These are phyloP conservation scores for Carnegiea gigantea DNA, from an alignment of 179 eudicot species.

Conservation along the genomic window DNA sequence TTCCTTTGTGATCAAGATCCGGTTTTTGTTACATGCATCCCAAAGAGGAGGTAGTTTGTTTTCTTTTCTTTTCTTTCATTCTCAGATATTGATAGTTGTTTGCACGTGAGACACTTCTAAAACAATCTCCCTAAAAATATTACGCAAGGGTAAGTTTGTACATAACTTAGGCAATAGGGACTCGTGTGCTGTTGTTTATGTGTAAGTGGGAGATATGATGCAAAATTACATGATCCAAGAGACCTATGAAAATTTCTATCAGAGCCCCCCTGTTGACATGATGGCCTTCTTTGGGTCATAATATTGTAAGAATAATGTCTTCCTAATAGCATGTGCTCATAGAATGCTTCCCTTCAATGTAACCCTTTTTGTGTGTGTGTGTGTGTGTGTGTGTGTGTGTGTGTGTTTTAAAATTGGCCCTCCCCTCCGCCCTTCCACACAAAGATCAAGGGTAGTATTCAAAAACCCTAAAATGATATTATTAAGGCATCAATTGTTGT, in stretches of 20 bases:
- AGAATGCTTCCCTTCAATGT: too few relatives aligned
- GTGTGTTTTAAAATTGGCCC: too few relatives aligned
- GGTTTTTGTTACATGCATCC: not conserved
- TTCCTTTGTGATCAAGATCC: not conserved
- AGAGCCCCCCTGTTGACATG: not conserved
- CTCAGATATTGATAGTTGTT: not conserved
- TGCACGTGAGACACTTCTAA: not conserved
- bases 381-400: too few relatives aligned
- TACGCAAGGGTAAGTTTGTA: not conserved
- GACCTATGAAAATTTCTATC: not conserved
- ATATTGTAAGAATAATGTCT: not conserved
- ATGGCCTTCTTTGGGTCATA: not conserved
- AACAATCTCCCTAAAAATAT: not conserved
- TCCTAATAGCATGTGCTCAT: not conserved
- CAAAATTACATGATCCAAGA: not conserved
- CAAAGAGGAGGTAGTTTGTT: not conserved
- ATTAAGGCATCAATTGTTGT: too few relatives aligned
- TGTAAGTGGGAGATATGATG: not conserved
- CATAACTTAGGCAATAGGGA: not conserved
- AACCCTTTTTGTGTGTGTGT: too few relatives aligned
- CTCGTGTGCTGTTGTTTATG: not conserved
- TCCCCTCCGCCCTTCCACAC: too few relatives aligned
- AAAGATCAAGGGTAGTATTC: too few relatives aligned
- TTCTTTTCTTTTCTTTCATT: not conserved
- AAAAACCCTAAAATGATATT: too few relatives aligned